A percentile compares a stretch with the other conserved stretches of the same genome.
These are phyloP conservation scores for Gyromitra esculenta DNA, from an alignment of 2,329 filamentous ascomycete species.

Conservation along the genomic window DNA sequence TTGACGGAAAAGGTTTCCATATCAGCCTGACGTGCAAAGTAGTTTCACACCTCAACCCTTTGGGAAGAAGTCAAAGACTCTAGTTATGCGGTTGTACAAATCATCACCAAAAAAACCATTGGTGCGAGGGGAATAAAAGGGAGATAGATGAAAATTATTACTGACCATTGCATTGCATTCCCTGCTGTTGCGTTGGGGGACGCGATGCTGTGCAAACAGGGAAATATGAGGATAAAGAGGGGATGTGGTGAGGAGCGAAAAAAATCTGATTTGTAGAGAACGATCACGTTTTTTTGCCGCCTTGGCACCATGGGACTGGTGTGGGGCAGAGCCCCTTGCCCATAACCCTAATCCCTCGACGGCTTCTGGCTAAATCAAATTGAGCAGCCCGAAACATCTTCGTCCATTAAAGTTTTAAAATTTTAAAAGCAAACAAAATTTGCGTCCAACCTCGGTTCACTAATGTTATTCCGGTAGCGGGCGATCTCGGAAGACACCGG, in stretches of 20 bases:
- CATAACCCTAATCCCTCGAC: slow-evolving; percentile 25
- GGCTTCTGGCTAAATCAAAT: slow-evolving; percentile 23
- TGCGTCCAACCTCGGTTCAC: slow-evolving; percentile 33
- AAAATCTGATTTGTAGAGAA: slow-evolving; percentile 45
- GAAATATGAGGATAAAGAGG: slow-evolving; percentile 8
- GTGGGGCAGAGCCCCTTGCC: slow-evolving; percentile 30
- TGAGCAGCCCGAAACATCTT: not conserved
- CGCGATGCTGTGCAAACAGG: slow-evolving; percentile 32
- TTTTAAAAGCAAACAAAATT: slow-evolving; percentile 14
- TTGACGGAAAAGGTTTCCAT: slow-evolving; percentile 26
- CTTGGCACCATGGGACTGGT: slow-evolving; percentile 45
- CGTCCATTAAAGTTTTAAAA: slow-evolving; percentile 1
- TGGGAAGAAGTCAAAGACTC: slow-evolving; percentile 86
- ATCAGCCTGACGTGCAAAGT: slow-evolving; percentile 62
- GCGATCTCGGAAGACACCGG: slow-evolving; percentile 40
- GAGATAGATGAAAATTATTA: slow-evolving; percentile 48
- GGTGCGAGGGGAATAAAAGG: slow-evolving; percentile 60
- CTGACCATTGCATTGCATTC: slow-evolving; percentile 29
- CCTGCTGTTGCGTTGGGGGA: not conserved
- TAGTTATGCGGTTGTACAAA: slow-evolving; percentile 86
- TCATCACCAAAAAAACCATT: slow-evolving; percentile 71
- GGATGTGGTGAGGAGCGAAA: not conserved
- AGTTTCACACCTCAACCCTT: slow-evolving; percentile 76
- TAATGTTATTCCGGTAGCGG: slow-evolving; percentile 27
- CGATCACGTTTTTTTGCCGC: slow-evolving; percentile 40